These are phyloP conservation scores for Suillus cothurnatus DNA, from an alignment of 768 basidiomycete species.

Conservation along the genomic window DNA sequence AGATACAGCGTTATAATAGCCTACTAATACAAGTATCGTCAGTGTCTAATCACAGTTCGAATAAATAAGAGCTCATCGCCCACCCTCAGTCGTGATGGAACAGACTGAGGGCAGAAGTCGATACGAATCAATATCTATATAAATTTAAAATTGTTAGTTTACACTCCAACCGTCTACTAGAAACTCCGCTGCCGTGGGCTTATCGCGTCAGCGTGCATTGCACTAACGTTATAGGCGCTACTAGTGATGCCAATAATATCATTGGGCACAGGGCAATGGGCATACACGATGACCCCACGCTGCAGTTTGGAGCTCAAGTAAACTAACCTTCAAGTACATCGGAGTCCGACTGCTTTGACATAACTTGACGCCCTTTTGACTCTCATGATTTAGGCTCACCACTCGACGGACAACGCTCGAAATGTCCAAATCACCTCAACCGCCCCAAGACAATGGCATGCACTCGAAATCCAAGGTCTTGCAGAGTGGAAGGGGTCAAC, in stretches of 20 bases:
- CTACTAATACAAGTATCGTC: too few species aligned
- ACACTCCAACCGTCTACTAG: too few species aligned
- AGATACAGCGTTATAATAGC: too few species aligned
- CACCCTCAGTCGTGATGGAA: too few species aligned
- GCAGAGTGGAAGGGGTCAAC: not conserved
- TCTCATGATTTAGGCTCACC: not conserved
- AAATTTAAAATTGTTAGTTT: too few species aligned
- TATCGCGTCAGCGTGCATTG: too few species aligned
- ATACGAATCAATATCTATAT: too few species aligned
- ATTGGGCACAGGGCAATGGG: not conserved
- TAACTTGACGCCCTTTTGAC: not conserved
- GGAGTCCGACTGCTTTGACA: not conserved
- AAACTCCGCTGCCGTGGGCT: too few species aligned
- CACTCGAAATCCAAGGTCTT: not conserved
- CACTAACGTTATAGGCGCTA: not conserved
- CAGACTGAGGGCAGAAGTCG: too few species aligned
- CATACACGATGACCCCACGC: not conserved
- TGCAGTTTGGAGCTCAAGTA: not conserved
- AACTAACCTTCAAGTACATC: not conserved
- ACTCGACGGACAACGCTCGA: not conserved
- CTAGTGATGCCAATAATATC: not conserved
- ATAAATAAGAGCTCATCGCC: too few species aligned
- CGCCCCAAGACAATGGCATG: too few species aligned
- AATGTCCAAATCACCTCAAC: not conserved
- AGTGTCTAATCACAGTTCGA: too few species aligned